Base-by-base conservation (phyloP, 306 rosid genomes). In the Mimosa bimucronata region DNA sequence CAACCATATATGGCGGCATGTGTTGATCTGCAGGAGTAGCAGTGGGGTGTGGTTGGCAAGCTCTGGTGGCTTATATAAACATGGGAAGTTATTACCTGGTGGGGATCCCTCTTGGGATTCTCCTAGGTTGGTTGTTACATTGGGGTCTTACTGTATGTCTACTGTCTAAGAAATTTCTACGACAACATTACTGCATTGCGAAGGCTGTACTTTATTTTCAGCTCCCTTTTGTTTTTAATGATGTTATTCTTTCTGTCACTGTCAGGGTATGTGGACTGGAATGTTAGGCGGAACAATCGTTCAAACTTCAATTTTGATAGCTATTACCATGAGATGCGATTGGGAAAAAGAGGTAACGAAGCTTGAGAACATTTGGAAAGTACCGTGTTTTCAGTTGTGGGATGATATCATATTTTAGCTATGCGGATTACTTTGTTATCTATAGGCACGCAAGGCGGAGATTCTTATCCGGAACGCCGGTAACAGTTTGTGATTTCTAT, bases 21-120 rank as follows among this genome's bases (percentile, higher is more conserved):
- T 76, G 45, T 73, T 85, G 64, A 26, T 30, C 70, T 87, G 52
- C 85, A 90, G 97, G 97, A 7, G 91, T 88, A 41, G 94, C 92
- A 9, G 77, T 92, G 23, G 97, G 97, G 41, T 88, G 83, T 44
- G 94, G 97, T 38, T 71, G 83, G 83, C 97, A 90, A 83, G 87
- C 89, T 40, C 21, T 52, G 2, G 94, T 84, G 52, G 92, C 92
- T 74, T 79, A 84, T 55, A 71, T 90, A 69, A 90, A 90, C 81
- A 81, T 92, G 46, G 89, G 89, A 8, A 84, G 97, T 86, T 92
- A 84, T 82, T 90, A 87, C 72, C 18, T 86, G 13, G 81, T 90
- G 0, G 91, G 92, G 38, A 78, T 87, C 45, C 91, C 94, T 68
- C 81, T 82, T 18, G 94, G 90, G 53, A 15, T 88, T 77, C 80